Evolutionary conservation across 305 asterid genomes (phyloP).

Genomic region (Caryopteris hybrid): DNA sequence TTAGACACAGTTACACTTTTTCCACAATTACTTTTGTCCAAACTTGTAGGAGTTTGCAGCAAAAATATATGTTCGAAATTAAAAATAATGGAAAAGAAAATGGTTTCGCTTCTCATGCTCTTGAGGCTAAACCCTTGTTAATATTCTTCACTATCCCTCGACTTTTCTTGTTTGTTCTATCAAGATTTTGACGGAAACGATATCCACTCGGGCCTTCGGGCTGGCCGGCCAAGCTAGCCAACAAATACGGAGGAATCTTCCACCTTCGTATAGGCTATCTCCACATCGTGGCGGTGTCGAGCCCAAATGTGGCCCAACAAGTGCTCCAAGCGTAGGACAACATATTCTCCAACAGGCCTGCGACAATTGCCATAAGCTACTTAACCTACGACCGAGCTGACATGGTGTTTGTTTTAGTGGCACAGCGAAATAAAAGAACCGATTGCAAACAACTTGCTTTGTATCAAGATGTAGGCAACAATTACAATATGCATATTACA

Average conservation of each 20-base stretch:
- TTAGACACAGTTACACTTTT: background rate
- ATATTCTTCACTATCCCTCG: constrained; percentile 41
- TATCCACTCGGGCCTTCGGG: constrained; percentile 84
- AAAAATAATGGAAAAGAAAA: constrained; percentile 19
- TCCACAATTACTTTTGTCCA: too few relatives aligned
- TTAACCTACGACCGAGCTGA: constrained; percentile 72
- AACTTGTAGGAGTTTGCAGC: too few relatives aligned
- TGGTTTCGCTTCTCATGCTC: constrained; percentile 22
- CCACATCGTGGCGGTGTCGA: constrained; percentile 64
- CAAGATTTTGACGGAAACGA: constrained; percentile 39
- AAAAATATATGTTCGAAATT: background rate
- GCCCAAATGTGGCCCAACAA: constrained; percentile 67
- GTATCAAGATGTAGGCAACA: too few relatives aligned
- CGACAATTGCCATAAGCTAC: constrained; percentile 61
- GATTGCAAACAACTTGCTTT: too few relatives aligned
- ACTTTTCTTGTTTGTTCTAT: constrained; percentile 25
- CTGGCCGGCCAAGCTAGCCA: constrained; percentile 62
- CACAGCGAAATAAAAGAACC: too few relatives aligned
- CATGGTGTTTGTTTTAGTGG: constrained; percentile 95
- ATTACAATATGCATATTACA: too few relatives aligned
- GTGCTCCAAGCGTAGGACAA: constrained; percentile 78
- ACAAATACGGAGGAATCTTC: constrained; percentile 63
- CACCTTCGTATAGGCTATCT: constrained; percentile 58
- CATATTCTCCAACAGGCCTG: constrained; percentile 86
- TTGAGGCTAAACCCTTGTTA: constrained; percentile 33